phyloP scores from a whole-genome alignment of 805 yeast species.

The Blastobotrys mokoenaii region DNA sequence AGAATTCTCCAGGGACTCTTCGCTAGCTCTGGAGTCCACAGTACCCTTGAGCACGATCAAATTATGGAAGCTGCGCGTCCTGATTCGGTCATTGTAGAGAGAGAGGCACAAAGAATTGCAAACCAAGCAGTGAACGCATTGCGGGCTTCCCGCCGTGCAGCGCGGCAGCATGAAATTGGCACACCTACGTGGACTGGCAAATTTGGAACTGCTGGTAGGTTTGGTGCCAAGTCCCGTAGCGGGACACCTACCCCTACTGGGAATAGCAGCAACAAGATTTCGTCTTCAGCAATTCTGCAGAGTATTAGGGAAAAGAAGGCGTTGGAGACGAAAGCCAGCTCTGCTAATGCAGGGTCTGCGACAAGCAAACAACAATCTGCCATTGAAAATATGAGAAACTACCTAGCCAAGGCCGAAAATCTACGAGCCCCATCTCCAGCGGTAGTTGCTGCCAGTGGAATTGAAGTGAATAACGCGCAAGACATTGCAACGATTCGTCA shows the following conservation, averaged over 20 bases:
- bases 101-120: conserved; percentile 55
- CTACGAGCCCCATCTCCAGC: conserved; percentile 42
- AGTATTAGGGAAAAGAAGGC: conserved; percentile 39
- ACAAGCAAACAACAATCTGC: conserved; percentile 15
- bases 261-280: conserved; percentile 1
- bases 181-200: conserved; percentile 96
- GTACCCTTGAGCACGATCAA: conserved; percentile 71
- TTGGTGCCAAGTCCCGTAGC: conserved; percentile 11
- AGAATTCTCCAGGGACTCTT: conserved; percentile 70
- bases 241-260: background rate
- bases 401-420: conserved; percentile 30
- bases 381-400: conserved; percentile 34
- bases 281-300: conserved; percentile 42
- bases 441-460: conserved; percentile 33
- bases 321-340: conserved; percentile 21
- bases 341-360: background rate
- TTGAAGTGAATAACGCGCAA: conserved; percentile 38
- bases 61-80: conserved; percentile 50
- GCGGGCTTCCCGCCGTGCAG: conserved; percentile 47
- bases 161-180: conserved; percentile 48
- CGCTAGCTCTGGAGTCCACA: conserved; percentile 61
- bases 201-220: conserved; percentile 75
- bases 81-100: conserved; percentile 46
- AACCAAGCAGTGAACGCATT: conserved; percentile 52
- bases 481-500: conserved; percentile 58